phyloP scores from a whole-genome alignment of 441 rosid genomes.

The Pelargonium australe region DNA sequence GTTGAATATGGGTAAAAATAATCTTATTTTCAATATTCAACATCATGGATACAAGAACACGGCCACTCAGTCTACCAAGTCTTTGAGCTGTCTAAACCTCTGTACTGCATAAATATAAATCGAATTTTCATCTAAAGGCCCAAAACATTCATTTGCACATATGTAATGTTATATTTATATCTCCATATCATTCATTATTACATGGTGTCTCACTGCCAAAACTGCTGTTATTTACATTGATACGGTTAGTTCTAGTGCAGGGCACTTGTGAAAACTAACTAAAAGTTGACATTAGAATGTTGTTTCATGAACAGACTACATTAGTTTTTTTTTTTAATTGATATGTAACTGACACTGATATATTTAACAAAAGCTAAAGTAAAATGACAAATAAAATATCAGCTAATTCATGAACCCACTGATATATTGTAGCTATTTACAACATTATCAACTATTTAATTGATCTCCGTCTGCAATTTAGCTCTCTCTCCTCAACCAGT shows the following conservation, averaged over 20 bases:
- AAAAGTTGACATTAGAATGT: neutral
- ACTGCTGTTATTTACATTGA: neutral
- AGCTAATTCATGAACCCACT: neutral
- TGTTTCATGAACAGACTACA: neutral
- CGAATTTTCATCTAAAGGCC: neutral
- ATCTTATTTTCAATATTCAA: no score
- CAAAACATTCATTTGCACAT: no score
- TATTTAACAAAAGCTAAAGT: neutral
- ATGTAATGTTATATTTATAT: neutral
- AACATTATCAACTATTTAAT: no score
- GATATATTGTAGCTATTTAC: neutral
- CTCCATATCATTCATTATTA: constrained; percentile 6
- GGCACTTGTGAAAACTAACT: constrained; percentile 1
- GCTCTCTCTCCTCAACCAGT: neutral
- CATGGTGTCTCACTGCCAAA: neutral
- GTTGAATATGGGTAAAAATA: constrained; percentile 16
- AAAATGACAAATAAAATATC: constrained; percentile 1
- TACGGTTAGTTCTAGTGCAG: neutral
- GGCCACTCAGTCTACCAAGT: neutral
- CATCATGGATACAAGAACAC: neutral
- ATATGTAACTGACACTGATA: neutral
- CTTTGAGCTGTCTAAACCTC: neutral
- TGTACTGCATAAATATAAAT: neutral
- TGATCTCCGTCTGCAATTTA: no score
- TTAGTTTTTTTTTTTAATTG: no score